phyloP scores from a whole-genome alignment of 495 filamentous ascomycete species.

The Lepidopterella palustris region DNA sequence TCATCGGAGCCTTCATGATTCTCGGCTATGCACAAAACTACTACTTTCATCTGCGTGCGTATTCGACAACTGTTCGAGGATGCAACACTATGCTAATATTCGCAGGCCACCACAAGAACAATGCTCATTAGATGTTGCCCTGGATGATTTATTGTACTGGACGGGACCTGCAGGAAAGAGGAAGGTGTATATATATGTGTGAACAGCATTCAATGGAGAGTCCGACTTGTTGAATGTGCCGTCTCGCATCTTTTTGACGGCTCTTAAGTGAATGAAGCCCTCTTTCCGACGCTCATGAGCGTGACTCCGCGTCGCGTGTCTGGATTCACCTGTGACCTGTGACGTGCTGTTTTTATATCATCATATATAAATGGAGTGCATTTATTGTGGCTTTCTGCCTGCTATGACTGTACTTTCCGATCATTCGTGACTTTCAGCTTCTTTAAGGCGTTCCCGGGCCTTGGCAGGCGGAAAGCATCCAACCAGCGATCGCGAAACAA shows the following conservation, averaged over 20 bases:
- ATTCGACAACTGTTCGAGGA: not conserved
- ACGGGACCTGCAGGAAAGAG: not conserved
- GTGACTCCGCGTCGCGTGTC: too few relatives aligned
- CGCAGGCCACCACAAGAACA: constrained; percentile 97
- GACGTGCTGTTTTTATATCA: too few relatives aligned
- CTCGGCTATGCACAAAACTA: constrained; percentile 94
- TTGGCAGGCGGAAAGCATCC: not conserved
- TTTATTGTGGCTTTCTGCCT: not conserved
- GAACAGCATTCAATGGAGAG: constrained; percentile 4
- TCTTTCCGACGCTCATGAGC: too few relatives aligned
- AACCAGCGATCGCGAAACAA: not conserved
- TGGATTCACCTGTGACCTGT: too few relatives aligned
- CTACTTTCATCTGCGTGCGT: constrained; percentile 98
- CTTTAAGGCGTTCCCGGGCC: not conserved
- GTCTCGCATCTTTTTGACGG: too few relatives aligned
- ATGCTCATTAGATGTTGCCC: constrained; percentile 67
- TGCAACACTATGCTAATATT: constrained; percentile 30
- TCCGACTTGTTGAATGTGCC: not conserved
- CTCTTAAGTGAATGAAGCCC: too few relatives aligned
- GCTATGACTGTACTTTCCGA: not conserved
- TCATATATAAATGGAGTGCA: too few relatives aligned
- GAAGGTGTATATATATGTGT: constrained; percentile 1
- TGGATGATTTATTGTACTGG: not conserved
- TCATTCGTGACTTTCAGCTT: not conserved
- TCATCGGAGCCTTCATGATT: constrained; percentile 64